Percentiles rank a stretch among this genome's conserved stretches.
Evolutionary conservation across 164 flowering plant genomes (phyloP).

Genomic region (Magnolia changhungtana): DNA sequence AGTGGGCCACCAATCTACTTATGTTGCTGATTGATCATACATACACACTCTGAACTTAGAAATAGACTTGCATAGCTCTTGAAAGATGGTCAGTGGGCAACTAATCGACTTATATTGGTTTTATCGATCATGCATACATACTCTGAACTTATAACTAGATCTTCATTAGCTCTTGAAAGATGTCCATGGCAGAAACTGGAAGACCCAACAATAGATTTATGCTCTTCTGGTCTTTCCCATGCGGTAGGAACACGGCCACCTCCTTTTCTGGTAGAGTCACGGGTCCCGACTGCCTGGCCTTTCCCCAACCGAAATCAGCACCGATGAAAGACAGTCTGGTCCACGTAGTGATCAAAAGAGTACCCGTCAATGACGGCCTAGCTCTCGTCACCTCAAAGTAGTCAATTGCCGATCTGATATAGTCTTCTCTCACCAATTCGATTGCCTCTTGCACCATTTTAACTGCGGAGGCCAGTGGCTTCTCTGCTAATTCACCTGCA

Average conservation of each 20-base stretch:
- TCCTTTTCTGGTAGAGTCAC: slow-evolving; percentile 16
- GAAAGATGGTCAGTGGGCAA: no score
- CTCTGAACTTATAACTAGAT: neutral
- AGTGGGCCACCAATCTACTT: no score
- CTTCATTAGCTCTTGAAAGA: neutral
- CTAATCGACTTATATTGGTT: no score
- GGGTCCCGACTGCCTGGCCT: slow-evolving; percentile 14
- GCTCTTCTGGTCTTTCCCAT: slow-evolving; percentile 9
- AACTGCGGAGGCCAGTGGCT: slow-evolving; percentile 20
- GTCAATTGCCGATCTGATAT: slow-evolving; percentile 22
- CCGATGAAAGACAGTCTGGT: slow-evolving; percentile 17
- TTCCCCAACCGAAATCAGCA: slow-evolving; percentile 31
- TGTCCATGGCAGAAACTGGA: slow-evolving; percentile 21
- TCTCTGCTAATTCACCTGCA: slow-evolving; percentile 20
- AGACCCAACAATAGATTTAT: slow-evolving; percentile 18
- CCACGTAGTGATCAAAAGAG: slow-evolving; percentile 27
- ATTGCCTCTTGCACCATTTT: slow-evolving; percentile 16
- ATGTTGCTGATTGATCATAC: no score
- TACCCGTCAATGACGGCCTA: slow-evolving; percentile 14
- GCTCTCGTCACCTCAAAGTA: slow-evolving; percentile 19
- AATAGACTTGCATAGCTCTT: no score
- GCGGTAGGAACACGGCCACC: slow-evolving; percentile 14
- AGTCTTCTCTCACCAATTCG: slow-evolving; percentile 19
- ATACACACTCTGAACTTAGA: no score
- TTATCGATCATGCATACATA: no score